Evolutionary conservation across 495 filamentous ascomycete species (phyloP).

Genomic region (Neurospora sp.): DNA sequence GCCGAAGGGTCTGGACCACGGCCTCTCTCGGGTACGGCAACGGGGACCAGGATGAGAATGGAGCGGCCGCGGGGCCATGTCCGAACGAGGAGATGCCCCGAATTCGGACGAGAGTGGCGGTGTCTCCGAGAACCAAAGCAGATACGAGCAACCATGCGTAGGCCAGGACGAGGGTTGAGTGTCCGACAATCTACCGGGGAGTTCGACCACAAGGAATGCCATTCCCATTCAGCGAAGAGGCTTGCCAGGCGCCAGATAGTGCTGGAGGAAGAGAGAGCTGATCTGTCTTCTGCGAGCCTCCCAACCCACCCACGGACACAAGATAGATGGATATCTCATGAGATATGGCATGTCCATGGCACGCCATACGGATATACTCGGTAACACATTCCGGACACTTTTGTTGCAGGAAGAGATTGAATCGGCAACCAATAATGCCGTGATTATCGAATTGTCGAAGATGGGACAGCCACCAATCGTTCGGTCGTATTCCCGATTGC

Average conservation of each 20-base stretch:
- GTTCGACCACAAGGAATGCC: background rate
- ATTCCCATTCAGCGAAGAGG: background rate
- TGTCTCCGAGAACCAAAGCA: background rate
- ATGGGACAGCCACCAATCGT: background rate
- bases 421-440: background rate
- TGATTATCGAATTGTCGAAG: background rate
- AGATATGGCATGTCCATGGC: background rate
- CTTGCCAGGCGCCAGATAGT: background rate
- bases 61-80: conserved; percentile 15
- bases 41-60: conserved; percentile 1
- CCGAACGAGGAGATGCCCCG: conserved; percentile 11
- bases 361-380: background rate
- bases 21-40: background rate
- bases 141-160: background rate
- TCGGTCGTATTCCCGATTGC: background rate
- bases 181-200: background rate
- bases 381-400: background rate
- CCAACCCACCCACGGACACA: background rate
- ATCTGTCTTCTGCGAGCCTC: background rate
- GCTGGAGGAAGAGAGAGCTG: background rate
- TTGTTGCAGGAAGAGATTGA: background rate
- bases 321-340: background rate
- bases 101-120: background rate
- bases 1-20: background rate
- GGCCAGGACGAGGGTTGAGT: background rate